Evolutionary conservation across 768 basidiomycete genomes (phyloP).

Genomic region (Xerocomus potaroensis): DNA sequence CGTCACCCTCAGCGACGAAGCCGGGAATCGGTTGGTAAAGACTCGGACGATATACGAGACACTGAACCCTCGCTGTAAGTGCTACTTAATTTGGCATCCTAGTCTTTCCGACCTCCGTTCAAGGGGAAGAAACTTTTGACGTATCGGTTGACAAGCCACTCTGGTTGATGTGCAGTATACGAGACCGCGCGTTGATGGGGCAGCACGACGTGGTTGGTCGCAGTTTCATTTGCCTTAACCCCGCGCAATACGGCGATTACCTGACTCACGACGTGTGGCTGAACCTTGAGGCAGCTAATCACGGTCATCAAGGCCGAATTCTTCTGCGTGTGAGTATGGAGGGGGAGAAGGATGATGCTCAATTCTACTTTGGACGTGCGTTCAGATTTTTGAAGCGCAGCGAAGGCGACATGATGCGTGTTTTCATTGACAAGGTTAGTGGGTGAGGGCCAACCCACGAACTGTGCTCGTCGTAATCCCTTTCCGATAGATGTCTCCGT

Average conservation of each 20-base stretch:
- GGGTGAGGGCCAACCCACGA: background rate
- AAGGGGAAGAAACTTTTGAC: constrained; percentile 98
- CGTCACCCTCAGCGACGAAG: constrained; percentile 91
- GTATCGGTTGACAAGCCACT: constrained; percentile 89
- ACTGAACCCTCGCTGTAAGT: constrained; percentile 83
- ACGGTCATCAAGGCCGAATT: constrained; percentile 61
- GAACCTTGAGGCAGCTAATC: constrained; percentile 64
- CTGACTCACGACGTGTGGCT: constrained; percentile 90
- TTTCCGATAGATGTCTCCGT: constrained; percentile 77
- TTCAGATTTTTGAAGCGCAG: constrained; percentile 92
- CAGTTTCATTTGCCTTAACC: constrained; percentile 89
- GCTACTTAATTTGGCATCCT: background rate
- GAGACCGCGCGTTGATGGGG: constrained; percentile 85
- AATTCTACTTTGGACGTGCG: constrained; percentile 94
- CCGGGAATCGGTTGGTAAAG: constrained; percentile 85
- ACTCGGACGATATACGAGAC: constrained; percentile 95
- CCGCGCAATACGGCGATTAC: constrained; percentile 81
- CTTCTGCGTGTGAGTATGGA: constrained; percentile 94
- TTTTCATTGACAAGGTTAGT: constrained; percentile 92
- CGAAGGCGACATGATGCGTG: constrained; percentile 92
- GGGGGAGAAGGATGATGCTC: constrained; percentile 96
- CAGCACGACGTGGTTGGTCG: constrained; percentile 92
- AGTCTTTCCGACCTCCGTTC: constrained; percentile 6
- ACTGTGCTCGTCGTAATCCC: background rate
- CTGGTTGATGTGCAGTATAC: constrained; percentile 95